Base-by-base conservation (phyloP, 148 eudicot species). In the Diospyros kaki region DNA sequence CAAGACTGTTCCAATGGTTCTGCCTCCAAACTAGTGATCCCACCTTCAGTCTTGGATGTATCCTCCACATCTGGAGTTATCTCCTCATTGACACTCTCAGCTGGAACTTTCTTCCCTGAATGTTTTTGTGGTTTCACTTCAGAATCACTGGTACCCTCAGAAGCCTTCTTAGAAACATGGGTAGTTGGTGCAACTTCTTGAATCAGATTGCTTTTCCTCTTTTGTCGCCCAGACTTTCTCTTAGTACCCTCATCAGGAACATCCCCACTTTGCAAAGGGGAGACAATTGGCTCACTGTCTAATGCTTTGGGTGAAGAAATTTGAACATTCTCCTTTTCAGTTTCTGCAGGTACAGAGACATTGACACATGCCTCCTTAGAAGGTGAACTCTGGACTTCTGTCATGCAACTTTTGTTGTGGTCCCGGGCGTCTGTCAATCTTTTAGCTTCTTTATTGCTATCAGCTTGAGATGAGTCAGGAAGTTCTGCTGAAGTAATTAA, bases 191-290 rank as follows among this genome's bases (percentile, higher is more conserved):
- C 61, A 80, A 62, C 82, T 77, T 87, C 90, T 71, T 79, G 70
- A 61, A 75, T 76, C 52, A 60, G 56, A 64, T 77, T 77, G 11
- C 86, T 88, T 66, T 83, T 81, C 76, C 84, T 83, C 81, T 89
- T 81, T 51, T 53, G 67, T 43, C 4, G 73, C 66, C 69, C 80
- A 78, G 2, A 73, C 65, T 80, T 86, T 74, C 79, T 73, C 0
- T 73, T 38, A 59, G n/a, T 73, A 75, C 73, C 78, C 82, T 81
- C 89, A 73, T 84, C 86, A 68, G 75, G 84, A 58, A 66, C 79
- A 67, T 61, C 83, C 70, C 61, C 85, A 72, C 81, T 88, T 53
- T 79, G 79, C 48, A 86, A 80, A n/a, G 90, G 84, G 6, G 86
- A 75, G 77, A 88, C 73, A 56, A 72, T 82, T 73, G 68, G 81